Evolutionary conservation across 116 monocot species (phyloP).

Genomic region (Phalaenopsis hybrid): DNA sequence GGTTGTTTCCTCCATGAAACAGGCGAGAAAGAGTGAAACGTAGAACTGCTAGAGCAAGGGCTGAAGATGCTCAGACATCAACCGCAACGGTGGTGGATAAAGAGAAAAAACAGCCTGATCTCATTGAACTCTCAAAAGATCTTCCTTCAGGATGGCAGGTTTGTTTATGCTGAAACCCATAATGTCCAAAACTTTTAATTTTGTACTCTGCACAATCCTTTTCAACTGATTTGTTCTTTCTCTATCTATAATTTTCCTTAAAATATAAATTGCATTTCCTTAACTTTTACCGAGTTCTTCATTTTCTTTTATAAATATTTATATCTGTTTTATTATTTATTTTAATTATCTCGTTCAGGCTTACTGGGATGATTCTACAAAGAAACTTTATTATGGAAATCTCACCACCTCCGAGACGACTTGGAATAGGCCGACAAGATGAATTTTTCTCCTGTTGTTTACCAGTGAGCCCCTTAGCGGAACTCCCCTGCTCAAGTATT

Average conservation of each 20-base stretch:
- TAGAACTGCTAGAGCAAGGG: slow-evolving; percentile 23
- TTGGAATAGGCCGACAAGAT: slow-evolving; percentile 60
- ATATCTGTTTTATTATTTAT: not conserved
- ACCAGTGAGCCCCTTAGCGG: no score
- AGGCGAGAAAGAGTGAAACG: slow-evolving; percentile 89
- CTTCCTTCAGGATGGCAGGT: slow-evolving; percentile 97
- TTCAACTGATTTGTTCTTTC: no score
- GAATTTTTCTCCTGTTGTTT: no score
- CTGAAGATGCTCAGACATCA: slow-evolving; percentile 21
- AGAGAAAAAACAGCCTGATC: slow-evolving; percentile 52
- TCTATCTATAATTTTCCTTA: no score
- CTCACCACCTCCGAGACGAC: slow-evolving; percentile 61
- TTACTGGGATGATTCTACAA: slow-evolving; percentile 90
- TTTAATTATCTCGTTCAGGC: slow-evolving; percentile 35
- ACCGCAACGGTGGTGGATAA: slow-evolving; percentile 19
- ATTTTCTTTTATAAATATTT: no score
- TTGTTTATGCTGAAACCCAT: not conserved
- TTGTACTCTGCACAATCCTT: no score
- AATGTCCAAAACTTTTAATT: not conserved
- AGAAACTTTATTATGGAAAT: slow-evolving; percentile 80
- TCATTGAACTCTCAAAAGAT: slow-evolving; percentile 59
- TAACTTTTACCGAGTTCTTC: no score
- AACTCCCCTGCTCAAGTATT: no score
- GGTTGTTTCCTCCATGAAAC: not conserved
- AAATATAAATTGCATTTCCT: no score